These are phyloP conservation scores for Fomitiporia mediterranea DNA, from an alignment of 1,284 basidiomycete genomes.

Conservation along the genomic window DNA sequence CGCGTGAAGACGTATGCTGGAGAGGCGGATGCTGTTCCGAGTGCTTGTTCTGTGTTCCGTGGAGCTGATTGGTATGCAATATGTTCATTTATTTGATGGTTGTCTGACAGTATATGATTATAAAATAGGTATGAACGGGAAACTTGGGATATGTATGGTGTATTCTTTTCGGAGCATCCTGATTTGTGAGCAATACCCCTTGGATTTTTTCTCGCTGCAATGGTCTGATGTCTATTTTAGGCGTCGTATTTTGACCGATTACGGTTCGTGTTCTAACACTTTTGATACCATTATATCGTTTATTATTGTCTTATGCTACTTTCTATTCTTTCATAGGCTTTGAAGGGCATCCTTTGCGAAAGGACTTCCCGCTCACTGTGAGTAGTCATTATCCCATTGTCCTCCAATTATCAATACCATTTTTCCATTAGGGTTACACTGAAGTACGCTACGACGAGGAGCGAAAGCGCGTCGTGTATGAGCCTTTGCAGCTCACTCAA, in stretches of 20 bases:
- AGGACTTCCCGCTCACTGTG: constrained; percentile 96
- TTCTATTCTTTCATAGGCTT: constrained; percentile 58
- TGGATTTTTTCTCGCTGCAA: constrained; percentile 21
- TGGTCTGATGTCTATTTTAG: constrained; percentile 35
- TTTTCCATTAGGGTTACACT: constrained; percentile 73
- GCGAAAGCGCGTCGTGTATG: constrained; percentile 96
- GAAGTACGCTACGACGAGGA: constrained; percentile 99
- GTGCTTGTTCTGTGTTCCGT: constrained; percentile 72
- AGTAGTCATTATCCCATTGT: constrained; percentile 25
- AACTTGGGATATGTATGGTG: constrained; percentile 97
- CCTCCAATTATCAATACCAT: constrained; percentile 14
- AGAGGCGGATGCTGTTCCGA: constrained; percentile 94
- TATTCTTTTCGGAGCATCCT: constrained; percentile 96
- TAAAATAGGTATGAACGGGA: constrained; percentile 86
- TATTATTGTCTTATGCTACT: constrained; percentile 11
- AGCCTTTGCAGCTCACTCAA: constrained; percentile 96
- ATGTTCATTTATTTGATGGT: too few relatives aligned
- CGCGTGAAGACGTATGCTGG: constrained; percentile 98
- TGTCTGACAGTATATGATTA: constrained; percentile 16
- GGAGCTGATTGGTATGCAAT: constrained; percentile 88
- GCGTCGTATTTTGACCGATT: constrained; percentile 96
- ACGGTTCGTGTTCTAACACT: constrained; percentile 51
- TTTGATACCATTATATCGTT: neutral
- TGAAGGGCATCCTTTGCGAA: constrained; percentile 95
- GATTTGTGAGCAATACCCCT: constrained; percentile 85